Base-by-base conservation (phyloP, 1,139 yeast species). In the Geotrichum restrictum region DNA sequence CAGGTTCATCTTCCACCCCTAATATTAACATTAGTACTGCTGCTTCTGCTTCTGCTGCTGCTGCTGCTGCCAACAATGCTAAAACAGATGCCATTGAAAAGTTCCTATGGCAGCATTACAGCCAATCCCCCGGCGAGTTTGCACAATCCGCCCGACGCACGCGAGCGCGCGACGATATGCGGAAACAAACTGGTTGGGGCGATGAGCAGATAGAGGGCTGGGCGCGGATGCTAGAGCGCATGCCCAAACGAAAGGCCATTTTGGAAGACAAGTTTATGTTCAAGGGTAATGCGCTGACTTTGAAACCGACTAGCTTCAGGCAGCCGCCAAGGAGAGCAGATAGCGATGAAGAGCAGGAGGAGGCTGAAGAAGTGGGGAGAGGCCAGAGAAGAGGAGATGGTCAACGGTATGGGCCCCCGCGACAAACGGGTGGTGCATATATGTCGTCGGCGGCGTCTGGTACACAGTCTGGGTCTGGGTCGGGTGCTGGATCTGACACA, bases 201-300 rank as follows among this genome's bases (percentile, higher is more conserved):
- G 93, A 89, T 66, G 96, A 88, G 64, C 95, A 88, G 66, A 80
- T 91, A 45, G 97, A 91, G 72, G 96, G 96, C 0, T 91, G 97
- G 97, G 84, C 85, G 1, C 72, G 85, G 56, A 85, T 86, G 84
- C 67, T 89, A 33, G 76, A 79, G 48, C 79, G 79, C 59, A 79
- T 83, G 45, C 89, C 94, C 0, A 71, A 75, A 49, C 72, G 86
- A 36, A 51, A 47, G 42, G 77, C 76, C 57, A 56, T 79, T 5
- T 65, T 86, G 53, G 95, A 86, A 61, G 86, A 83, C 52, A 77
- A 78, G 59, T 83, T 73, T 60, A 71, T 76, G 73, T 77, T 81
- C 8, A 32, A 34, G 42, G 52, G 41, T 11, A 45, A 43, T n/a
- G 39, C 41, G 13, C 6, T 7, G 27, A 33, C 33, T 6, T 2